Evolutionary conservation across 805 yeast genomes (phyloP), one percentile per base, ranked within the genome.

Genomic region (Ogataea dorogensis): DNA sequence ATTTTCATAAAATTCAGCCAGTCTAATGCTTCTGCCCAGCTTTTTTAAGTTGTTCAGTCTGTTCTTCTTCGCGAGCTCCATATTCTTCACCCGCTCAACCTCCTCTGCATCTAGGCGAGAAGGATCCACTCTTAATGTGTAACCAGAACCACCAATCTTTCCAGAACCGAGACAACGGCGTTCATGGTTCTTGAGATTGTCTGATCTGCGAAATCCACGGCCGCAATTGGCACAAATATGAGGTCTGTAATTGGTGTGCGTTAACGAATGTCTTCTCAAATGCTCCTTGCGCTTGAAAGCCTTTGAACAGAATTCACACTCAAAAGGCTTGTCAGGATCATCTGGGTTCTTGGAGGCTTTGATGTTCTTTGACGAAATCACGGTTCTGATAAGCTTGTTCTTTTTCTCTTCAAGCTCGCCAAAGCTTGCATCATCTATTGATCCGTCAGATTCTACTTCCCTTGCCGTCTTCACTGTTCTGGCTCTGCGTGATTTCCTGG

Each of bases 221-320:
- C 54, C 53, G 43, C 60, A 55, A 18, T 41, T 44, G 6, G 45
- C 34, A 40, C 60, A 55, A 14, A 42, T 43, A 31, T 48, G 56
- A 12, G 56, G 58, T 28, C 58, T 39, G 27, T 50, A 49, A 25
- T 54, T 51, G 3, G 53, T 47, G 33, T 55, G 60, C 0, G 54
- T 52, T 14, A 54, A 20, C 2, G 54, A 46, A 28, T 55, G 60
- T 33, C 58, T 47, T 18, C 56, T 41, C 20, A 54, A 31, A 27
- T 54, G 53, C 29, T 55, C 56, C 28, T 49, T 50, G 14, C 60
- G 35, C n/a, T 54, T 49, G 38, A 55, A 55, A 5, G 53, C 43
- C 23, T 49, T 50, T 4, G 46, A 31, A 38, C 60, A 55, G 22
- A 47, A 48, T 13, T 50, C 47, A 31, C 60, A 55, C 32, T 49